A percentile compares a stretch with the other conserved stretches of the same genome.
phyloP scores from a whole-genome alignment of 2,329 filamentous ascomycete species.

The Penicillium rolfsii region DNA sequence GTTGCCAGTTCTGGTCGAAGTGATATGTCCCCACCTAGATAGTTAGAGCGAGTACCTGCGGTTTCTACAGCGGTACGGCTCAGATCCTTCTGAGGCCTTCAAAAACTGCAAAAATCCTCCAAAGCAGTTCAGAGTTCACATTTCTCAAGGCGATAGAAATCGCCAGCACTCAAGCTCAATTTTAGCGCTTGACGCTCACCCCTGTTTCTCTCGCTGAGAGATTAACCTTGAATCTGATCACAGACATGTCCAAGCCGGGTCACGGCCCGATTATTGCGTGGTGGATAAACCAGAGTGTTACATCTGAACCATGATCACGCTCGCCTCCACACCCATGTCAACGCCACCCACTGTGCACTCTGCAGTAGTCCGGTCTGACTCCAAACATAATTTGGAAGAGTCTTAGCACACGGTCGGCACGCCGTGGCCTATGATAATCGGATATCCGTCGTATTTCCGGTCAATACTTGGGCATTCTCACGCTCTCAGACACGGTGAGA shows the following conservation, averaged over 20 bases:
- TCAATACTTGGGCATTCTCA: not conserved
- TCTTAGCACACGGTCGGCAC: constrained; percentile 5
- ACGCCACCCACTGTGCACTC: not conserved
- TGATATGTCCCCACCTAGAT: no score
- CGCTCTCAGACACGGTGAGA: not conserved
- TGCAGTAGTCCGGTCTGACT: not conserved
- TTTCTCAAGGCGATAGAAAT: not conserved
- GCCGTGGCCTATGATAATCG: not conserved
- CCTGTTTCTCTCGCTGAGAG: not conserved
- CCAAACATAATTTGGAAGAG: not conserved
- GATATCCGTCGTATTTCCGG: constrained; percentile 9
- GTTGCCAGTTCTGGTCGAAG: not conserved
- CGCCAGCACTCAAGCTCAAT: not conserved
- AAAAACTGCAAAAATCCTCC: not conserved
- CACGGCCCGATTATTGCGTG: constrained; percentile 10
- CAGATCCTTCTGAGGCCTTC: not conserved
- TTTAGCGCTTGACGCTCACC: not conserved
- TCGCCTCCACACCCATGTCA: not conserved
- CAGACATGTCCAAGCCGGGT: not conserved
- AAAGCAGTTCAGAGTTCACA: not conserved
- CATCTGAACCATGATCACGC: not conserved
- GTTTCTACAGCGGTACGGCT: not conserved
- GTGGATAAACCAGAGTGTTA: constrained; percentile 1
- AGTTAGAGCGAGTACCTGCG: not conserved
- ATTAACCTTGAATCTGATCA: not conserved